Base-by-base conservation (phyloP, 805 yeast genomes). In the Metschnikowia aberdeeniae region DNA sequence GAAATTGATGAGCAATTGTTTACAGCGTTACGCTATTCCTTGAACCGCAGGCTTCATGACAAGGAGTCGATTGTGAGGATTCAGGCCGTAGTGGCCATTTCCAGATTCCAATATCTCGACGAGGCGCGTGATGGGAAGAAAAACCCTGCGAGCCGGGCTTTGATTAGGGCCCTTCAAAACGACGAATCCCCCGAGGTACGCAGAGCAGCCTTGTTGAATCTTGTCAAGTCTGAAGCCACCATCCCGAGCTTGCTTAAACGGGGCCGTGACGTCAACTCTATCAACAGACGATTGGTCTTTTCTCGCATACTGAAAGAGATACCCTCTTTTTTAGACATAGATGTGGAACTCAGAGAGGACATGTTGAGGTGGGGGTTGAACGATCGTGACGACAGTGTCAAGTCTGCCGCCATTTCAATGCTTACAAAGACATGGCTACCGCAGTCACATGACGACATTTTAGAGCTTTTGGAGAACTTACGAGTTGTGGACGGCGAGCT, bases 161-260 rank as follows among this genome's bases (percentile, higher is more conserved):
- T 81, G 30, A 55, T 77, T 42, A 61, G 62, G n/a, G 73, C 82
- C 0, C 70, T 88, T 54, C 84, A 81, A 56, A 78, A 84, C 57
- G 99, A 92, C 64, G 77, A 87, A 2, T 84, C 84, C 55, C 82
- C 96, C 0, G 98, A 93, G 50, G 96, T 90, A 1, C 75, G 98
- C 53, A 74, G 96, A 48, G 89, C 95, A 0, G 92, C 92, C 0
- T 66, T 89, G 56, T 67, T 84, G 36, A 86, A 89, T 59, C 61
- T 92, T 28, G 80, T 75, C 20, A 83, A 81, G 53, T 76, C 75
- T 34, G 55, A 64, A 3, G 52, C 56, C 1, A 83, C 89, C 0
- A 67, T 78, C 14, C 80, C 84, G 1, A 73, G 70, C 45, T 67
- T 89, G 1, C 66, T 89, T 30, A 93, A 84, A 58, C 75, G 97